Evolutionary conservation across 768 basidiomycete species (phyloP).

Genomic region (Floccularia luteovirens): DNA sequence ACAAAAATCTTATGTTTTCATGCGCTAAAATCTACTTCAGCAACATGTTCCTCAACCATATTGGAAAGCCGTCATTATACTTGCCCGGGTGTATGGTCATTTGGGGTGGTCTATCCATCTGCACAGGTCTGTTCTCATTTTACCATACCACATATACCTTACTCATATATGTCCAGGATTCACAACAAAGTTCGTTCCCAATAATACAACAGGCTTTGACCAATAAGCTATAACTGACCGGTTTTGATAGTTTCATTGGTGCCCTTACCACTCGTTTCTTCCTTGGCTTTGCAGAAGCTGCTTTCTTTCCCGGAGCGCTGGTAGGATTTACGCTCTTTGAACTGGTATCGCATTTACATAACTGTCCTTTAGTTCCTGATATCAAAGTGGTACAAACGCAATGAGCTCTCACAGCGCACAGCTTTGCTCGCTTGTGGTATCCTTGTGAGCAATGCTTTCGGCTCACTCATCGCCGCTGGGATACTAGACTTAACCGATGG

Average conservation of each 20-base stretch:
- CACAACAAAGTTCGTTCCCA: constrained; percentile 32
- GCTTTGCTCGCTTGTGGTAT: constrained; percentile 73
- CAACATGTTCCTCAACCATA: constrained; percentile 68
- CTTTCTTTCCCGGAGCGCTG: constrained; percentile 62
- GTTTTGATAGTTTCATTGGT: constrained; percentile 48
- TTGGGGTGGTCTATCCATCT: constrained; percentile 58
- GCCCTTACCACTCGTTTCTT: constrained; percentile 72
- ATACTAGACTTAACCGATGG: constrained; percentile 75
- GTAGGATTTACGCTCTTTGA: constrained; percentile 14
- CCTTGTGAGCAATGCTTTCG: constrained; percentile 82
- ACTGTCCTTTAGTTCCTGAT: constrained; percentile 36
- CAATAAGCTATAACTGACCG: too few relatives aligned
- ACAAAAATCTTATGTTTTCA: not conserved
- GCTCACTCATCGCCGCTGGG: constrained; percentile 72
- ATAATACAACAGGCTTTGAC: too few relatives aligned
- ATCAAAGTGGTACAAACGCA: constrained; percentile 74
- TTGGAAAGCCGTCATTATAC: constrained; percentile 64
- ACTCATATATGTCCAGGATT: constrained; percentile 19
- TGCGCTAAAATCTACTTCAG: constrained; percentile 27
- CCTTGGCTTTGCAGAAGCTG: constrained; percentile 63
- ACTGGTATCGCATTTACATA: not conserved
- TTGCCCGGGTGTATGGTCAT: constrained; percentile 62
- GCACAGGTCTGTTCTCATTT: constrained; percentile 33
- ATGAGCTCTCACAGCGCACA: constrained; percentile 67
- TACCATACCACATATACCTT: not conserved